Evolutionary conservation across 306 rosid species (phyloP), one percentile per base, ranked within the genome.

Genomic region (Sindora glabra): DNA sequence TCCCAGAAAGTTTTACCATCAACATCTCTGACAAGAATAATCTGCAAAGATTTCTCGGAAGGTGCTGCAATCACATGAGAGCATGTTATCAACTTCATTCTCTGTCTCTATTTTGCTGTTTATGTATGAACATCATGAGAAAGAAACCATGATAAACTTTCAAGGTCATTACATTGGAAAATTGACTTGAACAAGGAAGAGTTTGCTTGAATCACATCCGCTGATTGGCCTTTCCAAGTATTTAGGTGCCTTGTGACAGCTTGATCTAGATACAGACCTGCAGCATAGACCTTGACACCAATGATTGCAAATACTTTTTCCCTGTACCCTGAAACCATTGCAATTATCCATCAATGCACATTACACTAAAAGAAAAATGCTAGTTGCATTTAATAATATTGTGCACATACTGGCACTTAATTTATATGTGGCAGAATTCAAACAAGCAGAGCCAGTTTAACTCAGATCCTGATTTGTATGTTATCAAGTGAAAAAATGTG

Each of bases 251-350:
- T 27, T 11, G 69, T 15, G 51, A 81, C n/a, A 12, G 81, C 71
- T 5, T 55, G 62, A 34, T 59, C 74, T 29, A 65, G 60, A 30
- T 74, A 77, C 2, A 81, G n/a, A n/a, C n/a, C n/a, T n/a, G n/a
- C n/a, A n/a, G n/a, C n/a, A n/a, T n/a, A n/a, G n/a, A n/a, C n/a
- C 65, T 81, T 77, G 15, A 77, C 74, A 22, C 87, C 79, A 37
- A 81, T 64, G 27, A 81, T 77, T 29, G 87, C 81, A 26, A 81
- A 81, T 37, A 71, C 69, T 25, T 77, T 81, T 53, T 81, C 87
- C 69, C 87, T 67, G 72, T 59, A 70, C 57, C 87, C 87, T 81
- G 81, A 55, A 70, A n/a, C n/a, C n/a, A 74, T 34, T 29, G 48
- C 50, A 41, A 10, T 10, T 15, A 10, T 16, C 24, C 10, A 29